Base-by-base conservation (phyloP, 1,284 basidiomycete genomes). In the Anthracocystis setariae region DNA sequence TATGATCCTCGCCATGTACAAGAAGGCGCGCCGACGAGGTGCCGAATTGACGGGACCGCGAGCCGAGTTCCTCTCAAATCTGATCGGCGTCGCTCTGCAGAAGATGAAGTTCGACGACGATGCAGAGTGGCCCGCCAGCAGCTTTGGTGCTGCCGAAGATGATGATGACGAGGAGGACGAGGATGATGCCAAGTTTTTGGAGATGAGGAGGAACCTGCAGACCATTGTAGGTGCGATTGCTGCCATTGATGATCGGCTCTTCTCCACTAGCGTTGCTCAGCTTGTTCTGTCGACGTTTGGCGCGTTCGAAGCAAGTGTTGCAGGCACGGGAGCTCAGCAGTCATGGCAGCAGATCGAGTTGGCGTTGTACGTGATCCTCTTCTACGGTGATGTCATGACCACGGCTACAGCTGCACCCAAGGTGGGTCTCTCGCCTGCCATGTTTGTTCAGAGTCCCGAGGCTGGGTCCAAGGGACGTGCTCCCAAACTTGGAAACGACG, bases 321-420 rank as follows among this genome's bases (percentile, higher is more conserved):
- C 67, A 59, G 88, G 90, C 3, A 83, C 87, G 0, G 69, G 17
- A 69, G 42, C 71, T 9, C 85, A 44, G 72, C 78, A 96, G 20
- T 88, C 91, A 48, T 99, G 97, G 97, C 90, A 94, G 79, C 91
- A 96, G 77, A 92, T 92, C 1, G 96, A 99, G 83, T 87, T 98
- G 20, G 93, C 92, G 0, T 85, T 97, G 17, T 93, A 93, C 82
- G 87, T 98, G 25, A 89, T 97, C 1, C 97, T 90, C 82, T 91
- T 94, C 33, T 98, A 93, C 78, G 94, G 94, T 39, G 95, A 98
- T 49, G 74, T 83, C 33, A 74, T 82, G 47, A 69, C 69, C 27
- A 73, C 76, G 2, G 71, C 80, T n/a, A 63, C 62, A 12, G 78
- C 70, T 18, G 57, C 71, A 23, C 69, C 74, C 52, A 82, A 82